Evolutionary conservation across 2,329 filamentous ascomycete species (phyloP), one percentile per base, ranked within the genome.

Genomic region (Macrophomina pseudophaseolina): DNA sequence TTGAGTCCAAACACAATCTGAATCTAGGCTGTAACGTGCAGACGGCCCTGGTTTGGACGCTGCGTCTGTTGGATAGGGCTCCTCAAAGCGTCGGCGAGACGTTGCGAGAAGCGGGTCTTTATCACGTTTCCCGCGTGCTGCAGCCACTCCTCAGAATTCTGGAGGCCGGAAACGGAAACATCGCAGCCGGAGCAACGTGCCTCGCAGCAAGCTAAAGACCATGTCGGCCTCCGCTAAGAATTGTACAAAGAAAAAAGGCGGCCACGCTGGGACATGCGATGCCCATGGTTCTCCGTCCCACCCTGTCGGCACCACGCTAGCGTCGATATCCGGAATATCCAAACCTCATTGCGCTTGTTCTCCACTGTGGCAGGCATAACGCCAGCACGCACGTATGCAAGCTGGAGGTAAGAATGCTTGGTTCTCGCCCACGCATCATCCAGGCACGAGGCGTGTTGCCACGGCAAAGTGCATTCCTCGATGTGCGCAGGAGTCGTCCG

Each of bases 61-160:
- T 40, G 35, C 42, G 30, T 42, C 42, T 28, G 35, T 42, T 30
- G 53, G 53, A 58, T 38, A 5, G 8, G 18, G 18, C n/a, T 23
- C 23, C 23, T 23, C 23, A 23, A 62, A 40, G 42, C 58, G 58
- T 49, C 28, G 28, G 38, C 30, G 44, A 38, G 28, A 40, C 28
- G 54, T 59, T 46, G 54, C 54, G 28, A 46, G 38, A 40, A 46
- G 38, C 58, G 49, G 42, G 58, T 44, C 49, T 35, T 49, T 9
- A 16, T 62, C 58, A 62, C 58, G 58, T 62, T 62, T 42, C 49
- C 58, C 58, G 48, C 58, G 58, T 62, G 58, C 44, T 49, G 58
- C 58, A 62, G 38, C 58, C 58, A 44, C 49, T 23, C 23, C 23
- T 40, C n/a, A n/a, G n/a, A 49, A 23, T 49, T 30, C 32, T 38